Evolutionary conservation across 179 eudicot genomes (phyloP).

Genomic region (Pouteria campechiana): DNA sequence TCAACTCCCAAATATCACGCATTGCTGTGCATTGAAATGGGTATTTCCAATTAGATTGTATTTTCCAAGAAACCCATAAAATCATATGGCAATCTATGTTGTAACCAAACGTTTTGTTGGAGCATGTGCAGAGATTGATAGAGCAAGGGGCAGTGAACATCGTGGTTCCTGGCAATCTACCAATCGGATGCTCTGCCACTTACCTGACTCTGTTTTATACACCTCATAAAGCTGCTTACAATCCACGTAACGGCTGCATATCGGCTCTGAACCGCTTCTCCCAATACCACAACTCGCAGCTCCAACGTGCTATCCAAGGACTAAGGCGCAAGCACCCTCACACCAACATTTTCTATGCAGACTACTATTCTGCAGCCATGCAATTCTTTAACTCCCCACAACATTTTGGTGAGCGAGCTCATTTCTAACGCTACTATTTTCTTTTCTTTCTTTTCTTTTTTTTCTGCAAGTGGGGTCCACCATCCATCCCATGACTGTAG

Average conservation of each 20-base stretch:
- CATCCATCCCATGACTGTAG: no score
- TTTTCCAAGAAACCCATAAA: no score
- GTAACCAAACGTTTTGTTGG: no score
- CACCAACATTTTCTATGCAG: slow-evolving; percentile 53
- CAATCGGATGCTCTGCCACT: slow-evolving; percentile 46
- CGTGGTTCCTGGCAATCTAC: slow-evolving; percentile 58
- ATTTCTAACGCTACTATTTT: no score
- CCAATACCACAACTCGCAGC: slow-evolving; percentile 45
- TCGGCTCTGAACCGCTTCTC: slow-evolving; percentile 50
- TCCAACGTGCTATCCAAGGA: slow-evolving; percentile 33
- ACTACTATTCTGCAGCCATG: slow-evolving; percentile 50
- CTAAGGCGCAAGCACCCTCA: slow-evolving; percentile 38
- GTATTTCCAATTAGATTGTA: no score
- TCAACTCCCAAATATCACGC: no score
- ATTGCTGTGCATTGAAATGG: no score
- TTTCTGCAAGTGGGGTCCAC: no score
- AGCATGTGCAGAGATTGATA: slow-evolving; percentile 51
- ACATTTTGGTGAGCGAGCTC: slow-evolving; percentile 54
- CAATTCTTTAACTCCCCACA: slow-evolving; percentile 28
- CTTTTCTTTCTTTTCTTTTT: no score
- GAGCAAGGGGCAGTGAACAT: slow-evolving; percentile 53
- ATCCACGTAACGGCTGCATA: slow-evolving; percentile 47
- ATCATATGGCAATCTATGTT: no score
- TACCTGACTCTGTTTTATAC: slow-evolving; percentile 45
- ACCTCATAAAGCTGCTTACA: slow-evolving; percentile 31